Evolutionary conservation across 805 yeast genomes (phyloP), one percentile per base, ranked within the genome.

Genomic region (Barnettozyma salicaria): DNA sequence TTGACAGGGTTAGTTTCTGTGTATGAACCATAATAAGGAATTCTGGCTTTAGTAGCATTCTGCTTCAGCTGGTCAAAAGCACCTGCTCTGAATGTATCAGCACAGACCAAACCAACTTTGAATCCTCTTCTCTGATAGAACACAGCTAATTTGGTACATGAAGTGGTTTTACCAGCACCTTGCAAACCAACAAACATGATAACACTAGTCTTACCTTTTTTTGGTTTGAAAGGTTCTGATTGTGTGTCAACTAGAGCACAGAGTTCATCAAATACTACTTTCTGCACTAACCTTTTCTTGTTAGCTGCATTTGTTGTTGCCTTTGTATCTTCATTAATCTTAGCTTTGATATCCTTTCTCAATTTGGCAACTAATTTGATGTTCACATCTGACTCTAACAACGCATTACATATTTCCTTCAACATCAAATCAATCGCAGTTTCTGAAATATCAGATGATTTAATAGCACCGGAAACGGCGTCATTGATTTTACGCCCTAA

Each of bases 31-130:
- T 78, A 90, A 62, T 77, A 90, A 30, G 98, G 97, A 39, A 90
- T 86, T 49, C 82, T 78, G 2, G 98, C 94, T 65, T 87, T 86
- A 37, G 90, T 87, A 18, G 98, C 97, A 61, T 90, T 90, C 63
- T 90, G 98, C 60, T 92, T 90, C 63, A 90, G 74, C 69, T 90
- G 98, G 64, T 90, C 98, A 67, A 90, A 90, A 3, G 98, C 98
- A 72, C 98, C 98, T 25, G 98, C 98, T 72, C 98, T 80, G 71
- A 90, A 92, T 21, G 98, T 92, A 68, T 92, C 98, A 2, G 98
- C 98, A 75, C 98, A 92, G 19, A 92, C 97, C 56, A 92, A 68
- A 36, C 97, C 97, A 32, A 87, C 95, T 58, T 88, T 89, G 63
- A 80, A 87, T 3, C 97, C 97, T 55, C 97, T 71, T 55, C 89